Conservation (phyloP, 768 basidiomycete genomes). For the Sporobolomyces phaffii region DNA sequence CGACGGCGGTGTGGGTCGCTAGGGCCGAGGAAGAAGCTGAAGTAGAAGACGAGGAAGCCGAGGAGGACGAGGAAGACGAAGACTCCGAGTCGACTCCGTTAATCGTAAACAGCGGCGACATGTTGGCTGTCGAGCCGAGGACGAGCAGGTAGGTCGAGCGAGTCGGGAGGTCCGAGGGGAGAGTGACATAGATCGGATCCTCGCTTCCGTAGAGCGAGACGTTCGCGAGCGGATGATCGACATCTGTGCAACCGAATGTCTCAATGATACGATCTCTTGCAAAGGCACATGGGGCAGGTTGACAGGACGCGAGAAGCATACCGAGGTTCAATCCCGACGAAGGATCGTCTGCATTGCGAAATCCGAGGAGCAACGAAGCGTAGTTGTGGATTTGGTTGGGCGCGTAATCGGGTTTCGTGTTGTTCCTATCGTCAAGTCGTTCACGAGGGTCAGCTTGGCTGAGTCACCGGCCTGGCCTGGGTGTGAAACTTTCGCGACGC, state of each 20-base stretch:
- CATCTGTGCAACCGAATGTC: background rate
- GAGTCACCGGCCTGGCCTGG: too few species aligned
- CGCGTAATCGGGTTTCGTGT: conserved; percentile 19
- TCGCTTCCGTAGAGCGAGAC: conserved; percentile 12
- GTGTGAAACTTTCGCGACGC: too few species aligned
- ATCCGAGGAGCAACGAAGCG: conserved; percentile 6
- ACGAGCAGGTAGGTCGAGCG: conserved; percentile 27
- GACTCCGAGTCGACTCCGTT: background rate
- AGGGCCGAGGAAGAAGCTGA: background rate
- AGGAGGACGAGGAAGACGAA: background rate
- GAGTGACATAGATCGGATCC: background rate
- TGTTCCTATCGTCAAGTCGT: conserved; percentile 16
- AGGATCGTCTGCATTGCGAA: conserved; percentile 5
- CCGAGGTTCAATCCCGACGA: conserved; percentile 9
- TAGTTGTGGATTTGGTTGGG: conserved; percentile 10
- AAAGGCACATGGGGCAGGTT: too few species aligned
- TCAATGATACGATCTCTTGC: background rate
- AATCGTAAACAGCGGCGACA: conserved; percentile 27
- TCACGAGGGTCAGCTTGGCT: too few species aligned
- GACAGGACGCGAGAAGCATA: background rate
- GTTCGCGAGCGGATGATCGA: conserved; percentile 28
- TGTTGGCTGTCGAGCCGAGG: conserved; percentile 21
- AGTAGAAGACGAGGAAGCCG: background rate
- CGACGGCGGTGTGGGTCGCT: too few species aligned
- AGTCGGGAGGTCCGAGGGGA: conserved; percentile 21